Percentiles rank a stretch among this genome's conserved stretches.
Conservation (phyloP, 495 filamentous ascomycete genomes). For the Aspergillus taichungensis region DNA sequence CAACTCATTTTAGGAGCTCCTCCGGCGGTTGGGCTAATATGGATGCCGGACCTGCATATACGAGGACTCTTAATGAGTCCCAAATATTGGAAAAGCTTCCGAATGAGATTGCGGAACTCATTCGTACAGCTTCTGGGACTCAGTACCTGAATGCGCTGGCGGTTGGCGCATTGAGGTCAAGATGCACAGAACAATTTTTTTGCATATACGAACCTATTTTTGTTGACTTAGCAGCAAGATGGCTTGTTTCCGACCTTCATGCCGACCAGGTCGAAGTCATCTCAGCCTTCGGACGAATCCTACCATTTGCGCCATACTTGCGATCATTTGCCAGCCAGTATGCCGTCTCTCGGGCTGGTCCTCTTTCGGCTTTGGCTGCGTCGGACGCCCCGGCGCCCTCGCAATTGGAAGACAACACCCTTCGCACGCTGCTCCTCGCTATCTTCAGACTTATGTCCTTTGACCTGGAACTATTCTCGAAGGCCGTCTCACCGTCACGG, state of each 20-base stretch:
- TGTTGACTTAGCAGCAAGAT: conserved; percentile 71
- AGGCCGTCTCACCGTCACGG: conserved; percentile 51
- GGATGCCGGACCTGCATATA: conserved; percentile 36
- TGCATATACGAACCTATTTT: conserved; percentile 60
- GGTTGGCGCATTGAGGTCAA: conserved; percentile 53
- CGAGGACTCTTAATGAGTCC: conserved; percentile 37
- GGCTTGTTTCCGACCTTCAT: conserved; percentile 44
- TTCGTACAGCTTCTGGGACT: conserved; percentile 52
- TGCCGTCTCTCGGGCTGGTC: conserved; percentile 32
- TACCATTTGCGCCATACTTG: conserved; percentile 71
- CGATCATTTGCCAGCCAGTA: conserved; percentile 39
- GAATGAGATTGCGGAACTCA: conserved; percentile 52
- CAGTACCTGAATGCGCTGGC: conserved; percentile 65
- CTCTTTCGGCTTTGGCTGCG: conserved; percentile 30
- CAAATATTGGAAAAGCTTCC: conserved; percentile 48
- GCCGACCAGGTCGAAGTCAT: conserved; percentile 45
- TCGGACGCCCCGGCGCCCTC: conserved; percentile 30
- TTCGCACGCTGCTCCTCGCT: conserved; percentile 49
- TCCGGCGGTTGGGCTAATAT: conserved; percentile 33
- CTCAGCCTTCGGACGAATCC: conserved; percentile 65
- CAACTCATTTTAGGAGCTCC: conserved; percentile 22
- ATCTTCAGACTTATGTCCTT: conserved; percentile 69
- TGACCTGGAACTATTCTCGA: conserved; percentile 55
- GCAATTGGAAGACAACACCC: conserved; percentile 26
- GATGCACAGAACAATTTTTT: conserved; percentile 60